Conservation (phyloP, 179 eudicot species). For the Monotropa hypopitys region DNA sequence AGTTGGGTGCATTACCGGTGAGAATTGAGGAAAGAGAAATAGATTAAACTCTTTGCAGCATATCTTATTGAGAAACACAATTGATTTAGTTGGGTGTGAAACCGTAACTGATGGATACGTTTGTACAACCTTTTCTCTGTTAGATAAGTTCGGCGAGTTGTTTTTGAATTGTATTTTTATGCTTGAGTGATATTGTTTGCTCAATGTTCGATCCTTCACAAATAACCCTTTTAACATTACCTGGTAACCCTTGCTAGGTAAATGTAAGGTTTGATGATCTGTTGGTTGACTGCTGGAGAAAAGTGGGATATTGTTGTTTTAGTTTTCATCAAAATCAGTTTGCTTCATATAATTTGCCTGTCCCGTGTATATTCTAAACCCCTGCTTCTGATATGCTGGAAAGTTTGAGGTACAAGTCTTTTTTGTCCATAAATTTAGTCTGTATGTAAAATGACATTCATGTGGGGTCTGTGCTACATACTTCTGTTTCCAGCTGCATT, state of each 20-base stretch:
- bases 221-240: neutral
- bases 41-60: neutral
- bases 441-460: neutral
- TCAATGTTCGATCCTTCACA: neutral
- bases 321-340: neutral
- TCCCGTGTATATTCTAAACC: neutral
- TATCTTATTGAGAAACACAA: neutral
- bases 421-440: neutral
- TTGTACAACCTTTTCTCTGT: neutral
- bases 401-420: neutral
- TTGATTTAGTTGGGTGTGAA: neutral
- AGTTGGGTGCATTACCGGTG: neutral
- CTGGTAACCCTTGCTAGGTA: neutral
- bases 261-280: neutral
- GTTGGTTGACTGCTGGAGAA: neutral
- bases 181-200: neutral
- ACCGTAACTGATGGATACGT: neutral
- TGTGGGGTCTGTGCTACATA: neutral
- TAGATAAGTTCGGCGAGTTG: neutral
- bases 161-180: neutral
- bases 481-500: neutral
- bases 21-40: neutral
- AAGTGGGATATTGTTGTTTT: neutral
- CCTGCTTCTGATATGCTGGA: neutral
- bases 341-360: neutral